Evolutionary conservation across 768 basidiomycete genomes (phyloP).

Genomic region (Pleurotus sapidus): DNA sequence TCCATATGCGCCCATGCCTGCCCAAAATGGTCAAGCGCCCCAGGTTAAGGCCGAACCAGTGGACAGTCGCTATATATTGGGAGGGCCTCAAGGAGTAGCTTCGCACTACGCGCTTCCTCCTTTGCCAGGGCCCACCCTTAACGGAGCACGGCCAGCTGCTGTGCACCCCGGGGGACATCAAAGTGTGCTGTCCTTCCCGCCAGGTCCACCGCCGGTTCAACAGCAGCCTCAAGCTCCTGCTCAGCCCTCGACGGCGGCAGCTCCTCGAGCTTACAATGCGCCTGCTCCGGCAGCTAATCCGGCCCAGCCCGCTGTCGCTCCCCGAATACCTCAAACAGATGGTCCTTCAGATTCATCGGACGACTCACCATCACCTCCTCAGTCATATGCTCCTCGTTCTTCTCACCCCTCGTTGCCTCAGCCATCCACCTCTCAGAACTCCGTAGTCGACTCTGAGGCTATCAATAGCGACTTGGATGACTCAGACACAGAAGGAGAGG

Average conservation of each 20-base stretch:
- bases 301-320: constrained; percentile 25
- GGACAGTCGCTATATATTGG: constrained; percentile 66
- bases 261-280: not conserved
- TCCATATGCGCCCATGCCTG: constrained; percentile 45
- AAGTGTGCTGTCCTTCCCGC: constrained; percentile 52
- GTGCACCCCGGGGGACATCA: constrained; percentile 56
- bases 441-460: constrained; percentile 64
- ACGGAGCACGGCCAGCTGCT: constrained; percentile 37
- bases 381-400: constrained; percentile 64
- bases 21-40: constrained; percentile 24
- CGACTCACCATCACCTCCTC: constrained; percentile 67
- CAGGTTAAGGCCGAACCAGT: constrained; percentile 74
- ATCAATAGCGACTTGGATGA: constrained; percentile 98
- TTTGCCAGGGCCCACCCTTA: constrained; percentile 64
- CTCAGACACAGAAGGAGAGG: constrained; percentile 84
- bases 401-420: constrained; percentile 79
- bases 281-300: constrained; percentile 3
- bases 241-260: not conserved
- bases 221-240: not conserved
- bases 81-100: constrained; percentile 30
- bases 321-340: constrained; percentile 74
- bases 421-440: constrained; percentile 34
- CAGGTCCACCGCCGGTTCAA: constrained; percentile 20
- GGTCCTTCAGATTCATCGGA: constrained; percentile 75
- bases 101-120: constrained; percentile 54